phyloP scores from a whole-genome alignment of 2,329 filamentous ascomycete species.

The Paraphaeosphaeria sporulosa region DNA sequence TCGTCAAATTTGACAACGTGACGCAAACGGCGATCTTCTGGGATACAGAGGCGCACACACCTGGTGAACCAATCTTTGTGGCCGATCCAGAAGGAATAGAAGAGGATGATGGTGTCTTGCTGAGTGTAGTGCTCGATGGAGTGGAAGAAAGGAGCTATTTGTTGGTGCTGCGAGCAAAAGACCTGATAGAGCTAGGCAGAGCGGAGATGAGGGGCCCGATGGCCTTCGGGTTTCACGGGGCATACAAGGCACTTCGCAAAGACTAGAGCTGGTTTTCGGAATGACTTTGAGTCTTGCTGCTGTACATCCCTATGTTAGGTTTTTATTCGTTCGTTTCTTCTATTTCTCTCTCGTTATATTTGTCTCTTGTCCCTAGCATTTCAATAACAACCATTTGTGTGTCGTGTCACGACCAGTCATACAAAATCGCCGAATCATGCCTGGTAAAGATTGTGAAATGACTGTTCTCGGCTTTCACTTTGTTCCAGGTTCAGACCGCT shows the following conservation, averaged over 20 bases:
- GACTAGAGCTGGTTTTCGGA: conserved; percentile 26
- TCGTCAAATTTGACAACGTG: conserved; percentile 70
- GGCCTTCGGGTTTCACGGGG: conserved; percentile 71
- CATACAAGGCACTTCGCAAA: conserved; percentile 50
- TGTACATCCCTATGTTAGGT: too few species aligned
- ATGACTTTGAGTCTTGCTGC: too few species aligned
- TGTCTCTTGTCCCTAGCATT: too few species aligned
- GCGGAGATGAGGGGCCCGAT: conserved; percentile 69
- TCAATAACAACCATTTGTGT: too few species aligned
- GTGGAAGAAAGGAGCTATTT: conserved; percentile 67
- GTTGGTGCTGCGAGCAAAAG: conserved; percentile 68
- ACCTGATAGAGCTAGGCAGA: conserved; percentile 69
- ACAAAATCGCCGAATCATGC: too few species aligned
- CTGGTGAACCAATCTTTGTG: conserved; percentile 75
- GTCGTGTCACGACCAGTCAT: background rate
- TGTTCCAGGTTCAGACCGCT: background rate
- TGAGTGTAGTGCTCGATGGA: conserved; percentile 72
- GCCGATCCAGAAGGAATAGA: conserved; percentile 56
- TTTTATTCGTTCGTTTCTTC: too few species aligned
- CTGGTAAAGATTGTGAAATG: background rate
- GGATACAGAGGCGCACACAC: conserved; percentile 68
- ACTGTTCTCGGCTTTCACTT: background rate
- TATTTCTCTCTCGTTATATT: too few species aligned
- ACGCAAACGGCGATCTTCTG: conserved; percentile 64
- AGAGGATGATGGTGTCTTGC: conserved; percentile 70